Conservation (phyloP, 1,284 basidiomycete genomes). For the Phylloboletellus chloephorus region DNA sequence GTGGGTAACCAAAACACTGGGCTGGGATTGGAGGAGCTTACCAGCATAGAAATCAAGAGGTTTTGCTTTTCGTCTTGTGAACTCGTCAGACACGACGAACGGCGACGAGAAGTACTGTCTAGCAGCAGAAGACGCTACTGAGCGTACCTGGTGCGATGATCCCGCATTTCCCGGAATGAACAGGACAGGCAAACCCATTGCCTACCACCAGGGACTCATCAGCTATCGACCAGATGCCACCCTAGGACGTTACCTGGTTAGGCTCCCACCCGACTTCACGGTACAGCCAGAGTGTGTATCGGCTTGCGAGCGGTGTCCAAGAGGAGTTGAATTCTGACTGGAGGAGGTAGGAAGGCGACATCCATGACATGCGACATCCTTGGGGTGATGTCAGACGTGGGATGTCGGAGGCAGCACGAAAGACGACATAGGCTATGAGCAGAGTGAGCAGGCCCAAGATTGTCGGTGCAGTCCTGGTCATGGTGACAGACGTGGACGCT, state of each 20-base stretch:
- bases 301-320: constrained; percentile 63
- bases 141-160: constrained; percentile 89
- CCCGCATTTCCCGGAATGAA: constrained; percentile 99
- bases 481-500: constrained; percentile 4
- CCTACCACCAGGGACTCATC: constrained; percentile 11
- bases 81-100: constrained; percentile 45
- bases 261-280: constrained; percentile 84
- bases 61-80: constrained; percentile 42
- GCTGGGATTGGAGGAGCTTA: constrained; percentile 32
- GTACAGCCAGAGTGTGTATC: constrained; percentile 88
- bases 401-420: constrained; percentile 38
- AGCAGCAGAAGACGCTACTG: constrained; percentile 87
- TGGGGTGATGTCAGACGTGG: constrained; percentile 58
- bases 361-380: constrained; percentile 97
- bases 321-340: constrained; percentile 56
- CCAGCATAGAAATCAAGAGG: constrained; percentile 83
- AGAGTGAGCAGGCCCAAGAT: constrained; percentile 27
- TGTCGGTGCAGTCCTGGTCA: constrained; percentile 12
- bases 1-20: constrained; percentile 1
- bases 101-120: constrained; percentile 71
- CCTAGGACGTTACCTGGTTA: constrained; percentile 44
- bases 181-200: constrained; percentile 69
- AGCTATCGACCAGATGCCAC: constrained; percentile 2
- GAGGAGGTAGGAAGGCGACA: constrained; percentile 87
- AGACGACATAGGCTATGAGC: constrained; percentile 32